Evolutionary conservation across 352 stramenopile species (phyloP).

Genomic region (Pilasporangium apinafurcum): DNA sequence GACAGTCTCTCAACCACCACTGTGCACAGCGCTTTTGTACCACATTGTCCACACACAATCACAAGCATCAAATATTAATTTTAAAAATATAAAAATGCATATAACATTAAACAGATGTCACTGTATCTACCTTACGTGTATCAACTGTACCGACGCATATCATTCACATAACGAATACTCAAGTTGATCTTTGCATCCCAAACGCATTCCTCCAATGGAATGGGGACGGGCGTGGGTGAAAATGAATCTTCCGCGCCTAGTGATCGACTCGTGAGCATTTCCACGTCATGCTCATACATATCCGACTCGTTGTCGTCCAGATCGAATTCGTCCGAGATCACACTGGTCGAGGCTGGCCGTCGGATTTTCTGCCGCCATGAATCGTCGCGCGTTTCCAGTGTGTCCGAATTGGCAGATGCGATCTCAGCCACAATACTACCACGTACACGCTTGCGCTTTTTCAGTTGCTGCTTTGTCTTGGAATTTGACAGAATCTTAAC

Average conservation of each 20-base stretch:
- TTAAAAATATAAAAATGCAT: too few species aligned
- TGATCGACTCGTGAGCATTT: constrained; percentile 45
- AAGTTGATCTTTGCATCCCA: constrained; percentile 61
- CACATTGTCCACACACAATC: too few species aligned
- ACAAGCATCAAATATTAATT: too few species aligned
- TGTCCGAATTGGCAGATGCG: constrained; percentile 21
- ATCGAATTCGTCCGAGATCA: constrained; percentile 21
- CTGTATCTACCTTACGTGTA: too few species aligned
- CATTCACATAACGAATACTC: constrained; percentile 84
- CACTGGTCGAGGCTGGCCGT: constrained; percentile 22
- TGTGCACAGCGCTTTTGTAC: too few species aligned
- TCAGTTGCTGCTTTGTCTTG: constrained; percentile 68
- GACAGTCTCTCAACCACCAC: too few species aligned
- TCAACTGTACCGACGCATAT: constrained; percentile 78
- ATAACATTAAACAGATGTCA: too few species aligned
- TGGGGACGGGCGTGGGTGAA: constrained; percentile 32
- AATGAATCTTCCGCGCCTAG: constrained; percentile 47
- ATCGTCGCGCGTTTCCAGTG: constrained; percentile 58
- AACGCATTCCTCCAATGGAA: constrained; percentile 44
- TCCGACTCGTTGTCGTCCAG: constrained; percentile 37
- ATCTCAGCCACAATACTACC: constrained; percentile 79
- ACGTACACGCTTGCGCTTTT: constrained; percentile 67
- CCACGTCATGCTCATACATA: constrained; percentile 61
- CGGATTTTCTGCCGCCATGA: constrained; percentile 58
- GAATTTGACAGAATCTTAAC: constrained; percentile 62